Base-by-base conservation (phyloP, 2,329 filamentous ascomycete genomes). In the Dothideomycetes sp. region DNA sequence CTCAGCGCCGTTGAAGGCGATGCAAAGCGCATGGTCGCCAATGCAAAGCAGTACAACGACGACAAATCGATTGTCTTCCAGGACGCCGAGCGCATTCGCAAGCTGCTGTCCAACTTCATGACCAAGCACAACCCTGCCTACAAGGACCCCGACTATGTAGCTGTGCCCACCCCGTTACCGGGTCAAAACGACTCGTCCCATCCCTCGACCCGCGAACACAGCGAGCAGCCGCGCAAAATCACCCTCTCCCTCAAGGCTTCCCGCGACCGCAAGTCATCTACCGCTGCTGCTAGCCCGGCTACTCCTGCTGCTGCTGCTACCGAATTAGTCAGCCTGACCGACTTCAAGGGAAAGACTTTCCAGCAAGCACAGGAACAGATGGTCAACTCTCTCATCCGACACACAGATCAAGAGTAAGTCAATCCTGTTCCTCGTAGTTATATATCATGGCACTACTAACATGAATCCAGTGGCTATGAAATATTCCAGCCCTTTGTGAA, bases 301-400 rank as follows among this genome's bases (percentile, higher is more conserved):
- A 38, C 22, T 24, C 6, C 39, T 11, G 33, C 30, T 19, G 33
- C 43, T 6, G 27, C 40, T 16, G 15, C 25, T 13, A 18, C 32
- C 17, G 36, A 39, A 10, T 20, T 16, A 30, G 19, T 22, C 15
- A 23, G 13, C 16, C 12, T 33, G n/a, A 47, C 52, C 25, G 69
- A 74, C 1, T 89, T 84, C 59, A 75, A 78, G 42, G 82, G 81
- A 4, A 75, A 88, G 35, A 80, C 59, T 8, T 89, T 94, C 56
- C 84, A 93, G 56, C 73, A 87, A 54, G 87, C 86, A 0, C 86
- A 94, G 56, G 84, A 93, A 51, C 85, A 86, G 65, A 77, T 94
- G 43, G 67, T 94, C 4, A 76, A 81, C 41, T 84, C 89, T 51
- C 61, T 89, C 46, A 70, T 89, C 10, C 58, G 64, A 5, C 73